Evolutionary conservation across 106 monocot species (phyloP).

Genomic region (Platanthera zijinensis): DNA sequence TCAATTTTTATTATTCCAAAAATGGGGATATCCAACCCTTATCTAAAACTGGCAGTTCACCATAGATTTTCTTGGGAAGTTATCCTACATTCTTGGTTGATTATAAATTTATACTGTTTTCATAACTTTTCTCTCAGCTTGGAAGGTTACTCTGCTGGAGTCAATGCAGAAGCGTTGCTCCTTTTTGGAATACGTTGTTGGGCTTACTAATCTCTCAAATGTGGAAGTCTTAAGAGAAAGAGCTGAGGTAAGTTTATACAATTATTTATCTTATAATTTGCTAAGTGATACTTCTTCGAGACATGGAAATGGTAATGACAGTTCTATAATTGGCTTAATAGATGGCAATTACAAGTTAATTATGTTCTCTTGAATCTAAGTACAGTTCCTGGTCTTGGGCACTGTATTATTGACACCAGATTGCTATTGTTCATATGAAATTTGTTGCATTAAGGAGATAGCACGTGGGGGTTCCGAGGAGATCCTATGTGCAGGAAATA

Average conservation of each 20-base stretch:
- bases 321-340: background rate
- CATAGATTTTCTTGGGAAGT: background rate
- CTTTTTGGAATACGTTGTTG: constrained; percentile 74
- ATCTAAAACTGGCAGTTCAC: background rate
- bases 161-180: constrained; percentile 86
- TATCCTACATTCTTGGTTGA: background rate
- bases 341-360: background rate
- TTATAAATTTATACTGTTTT: background rate
- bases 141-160: constrained; percentile 84
- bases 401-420: background rate
- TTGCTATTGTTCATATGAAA: too few relatives aligned
- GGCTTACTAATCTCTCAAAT: constrained; percentile 61
- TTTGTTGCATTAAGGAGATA: background rate
- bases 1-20: background rate
- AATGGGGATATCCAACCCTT: background rate
- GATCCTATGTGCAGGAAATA: background rate
- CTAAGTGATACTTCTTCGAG: background rate
- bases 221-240: constrained; percentile 70
- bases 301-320: background rate
- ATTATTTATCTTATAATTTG: background rate
- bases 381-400: background rate
- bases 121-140: constrained; percentile 30
- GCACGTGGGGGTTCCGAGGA: background rate
- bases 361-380: background rate
- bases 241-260: constrained; percentile 64